Evolutionary conservation across 495 filamentous ascomycete genomes (phyloP).

Genomic region (Endocarpon pusillum): DNA sequence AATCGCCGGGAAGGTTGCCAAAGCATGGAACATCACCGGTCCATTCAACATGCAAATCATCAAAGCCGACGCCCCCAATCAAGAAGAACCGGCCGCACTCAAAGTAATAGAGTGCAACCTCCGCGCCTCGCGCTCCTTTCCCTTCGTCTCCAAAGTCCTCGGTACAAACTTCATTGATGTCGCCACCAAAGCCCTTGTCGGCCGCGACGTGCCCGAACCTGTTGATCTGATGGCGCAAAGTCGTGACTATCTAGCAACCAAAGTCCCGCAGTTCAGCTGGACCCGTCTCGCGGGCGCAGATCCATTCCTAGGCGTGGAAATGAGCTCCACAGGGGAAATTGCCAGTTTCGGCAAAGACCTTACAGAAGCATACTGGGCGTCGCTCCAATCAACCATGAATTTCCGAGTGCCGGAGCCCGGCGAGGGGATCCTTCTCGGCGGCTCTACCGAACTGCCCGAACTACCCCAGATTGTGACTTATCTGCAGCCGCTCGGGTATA

Average conservation of each 20-base stretch:
- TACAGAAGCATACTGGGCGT: conserved; percentile 93
- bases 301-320: conserved; percentile 94
- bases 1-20: conserved; percentile 88
- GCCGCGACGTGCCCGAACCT: conserved; percentile 69
- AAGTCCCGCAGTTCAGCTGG: conserved; percentile 98
- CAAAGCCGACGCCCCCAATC: conserved; percentile 54
- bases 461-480: conserved; percentile 66
- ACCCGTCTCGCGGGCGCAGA: conserved; percentile 96
- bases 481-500: conserved; percentile 77
- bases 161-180: conserved; percentile 96
- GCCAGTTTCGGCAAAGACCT: conserved; percentile 95
- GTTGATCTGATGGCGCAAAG: conserved; percentile 76
- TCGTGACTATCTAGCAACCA: conserved; percentile 85
- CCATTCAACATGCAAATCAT: conserved; percentile 99
- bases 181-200: conserved; percentile 82
- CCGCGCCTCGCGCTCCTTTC: conserved; percentile 92
- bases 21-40: conserved; percentile 91
- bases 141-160: conserved; percentile 92
- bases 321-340: conserved; percentile 93
- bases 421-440: conserved; percentile 86
- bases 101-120: conserved; percentile 99
- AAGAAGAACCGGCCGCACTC: conserved; percentile 39
- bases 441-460: conserved; percentile 49
- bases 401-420: conserved; percentile 88
- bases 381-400: conserved; percentile 95